phyloP scores from a whole-genome alignment of 495 filamentous ascomycete genomes.

The Hypomontagnella monticulosa region DNA sequence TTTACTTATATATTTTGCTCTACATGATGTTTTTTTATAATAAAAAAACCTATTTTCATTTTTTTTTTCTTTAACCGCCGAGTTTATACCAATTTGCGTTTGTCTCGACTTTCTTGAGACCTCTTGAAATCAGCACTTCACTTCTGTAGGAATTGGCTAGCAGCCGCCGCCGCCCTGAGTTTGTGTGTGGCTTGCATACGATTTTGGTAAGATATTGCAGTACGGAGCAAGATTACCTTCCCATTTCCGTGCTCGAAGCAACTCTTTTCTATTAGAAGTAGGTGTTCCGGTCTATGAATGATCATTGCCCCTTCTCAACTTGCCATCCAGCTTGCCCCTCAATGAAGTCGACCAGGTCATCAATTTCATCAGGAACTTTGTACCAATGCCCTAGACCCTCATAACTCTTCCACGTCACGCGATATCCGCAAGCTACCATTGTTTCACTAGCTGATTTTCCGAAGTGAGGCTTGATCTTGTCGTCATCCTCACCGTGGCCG shows the following conservation, averaged over 20 bases:
- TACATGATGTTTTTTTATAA: neutral
- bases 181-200: no score
- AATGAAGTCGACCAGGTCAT: constrained; percentile 53
- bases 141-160: no score
- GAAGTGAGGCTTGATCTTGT: constrained; percentile 5
- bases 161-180: no score
- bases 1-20: neutral
- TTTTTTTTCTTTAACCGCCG: no score
- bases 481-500: constrained; percentile 57
- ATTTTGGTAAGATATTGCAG: no score
- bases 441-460: constrained; percentile 52
- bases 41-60: no score
- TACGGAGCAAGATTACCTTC: no score
- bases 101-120: no score
- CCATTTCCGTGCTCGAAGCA: no score
- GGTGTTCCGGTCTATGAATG: neutral
- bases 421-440: constrained; percentile 47
- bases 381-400: constrained; percentile 43
- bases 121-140: no score
- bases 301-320: neutral
- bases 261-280: no score
- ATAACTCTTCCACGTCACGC: constrained; percentile 57
- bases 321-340: constrained; percentile 6
- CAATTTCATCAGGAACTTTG: constrained; percentile 63
- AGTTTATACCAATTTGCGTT: no score